A percentile compares a stretch with the other conserved stretches of the same genome.
phyloP scores from a whole-genome alignment of 2,329 filamentous ascomycete genomes.

The Talaromyces sp. region DNA sequence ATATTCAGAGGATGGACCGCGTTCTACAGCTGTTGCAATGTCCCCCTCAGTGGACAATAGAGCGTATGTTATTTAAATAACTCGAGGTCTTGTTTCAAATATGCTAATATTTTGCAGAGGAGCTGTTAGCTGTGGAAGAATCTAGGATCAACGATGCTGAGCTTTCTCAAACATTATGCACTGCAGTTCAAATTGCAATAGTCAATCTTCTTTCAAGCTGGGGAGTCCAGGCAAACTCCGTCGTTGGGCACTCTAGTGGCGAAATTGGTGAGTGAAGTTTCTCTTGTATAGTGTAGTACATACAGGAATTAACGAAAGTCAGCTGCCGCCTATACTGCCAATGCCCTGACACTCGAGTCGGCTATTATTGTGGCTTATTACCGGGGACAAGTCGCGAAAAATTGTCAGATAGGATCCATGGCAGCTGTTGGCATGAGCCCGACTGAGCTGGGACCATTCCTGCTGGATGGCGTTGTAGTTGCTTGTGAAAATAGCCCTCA shows the following conservation, averaged over 20 bases:
- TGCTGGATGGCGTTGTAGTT: constrained; percentile 5
- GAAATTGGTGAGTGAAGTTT: constrained; percentile 35
- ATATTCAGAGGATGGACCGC: constrained; percentile 16
- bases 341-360: neutral
- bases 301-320: neutral
- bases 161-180: constrained; percentile 18
- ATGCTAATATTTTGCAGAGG: neutral
- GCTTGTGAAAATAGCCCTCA: constrained; percentile 13
- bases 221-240: constrained; percentile 26
- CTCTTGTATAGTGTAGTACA: neutral
- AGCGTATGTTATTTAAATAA: neutral
- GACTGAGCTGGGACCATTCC: neutral
- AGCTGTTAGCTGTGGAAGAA: constrained; percentile 15
- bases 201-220: constrained; percentile 18
- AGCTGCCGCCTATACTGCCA: neutral
- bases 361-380: neutral
- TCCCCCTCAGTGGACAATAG: constrained; percentile 15
- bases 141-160: constrained; percentile 9
- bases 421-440: constrained; percentile 3
- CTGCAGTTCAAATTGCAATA: constrained; percentile 18
- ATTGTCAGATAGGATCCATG: constrained; percentile 1
- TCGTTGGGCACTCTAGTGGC: constrained; percentile 45
- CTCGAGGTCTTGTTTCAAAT: neutral
- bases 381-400: neutral
- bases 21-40: constrained; percentile 16